Conservation (phyloP, 2,329 filamentous ascomycete species). For the Diaporthe caulivora region DNA sequence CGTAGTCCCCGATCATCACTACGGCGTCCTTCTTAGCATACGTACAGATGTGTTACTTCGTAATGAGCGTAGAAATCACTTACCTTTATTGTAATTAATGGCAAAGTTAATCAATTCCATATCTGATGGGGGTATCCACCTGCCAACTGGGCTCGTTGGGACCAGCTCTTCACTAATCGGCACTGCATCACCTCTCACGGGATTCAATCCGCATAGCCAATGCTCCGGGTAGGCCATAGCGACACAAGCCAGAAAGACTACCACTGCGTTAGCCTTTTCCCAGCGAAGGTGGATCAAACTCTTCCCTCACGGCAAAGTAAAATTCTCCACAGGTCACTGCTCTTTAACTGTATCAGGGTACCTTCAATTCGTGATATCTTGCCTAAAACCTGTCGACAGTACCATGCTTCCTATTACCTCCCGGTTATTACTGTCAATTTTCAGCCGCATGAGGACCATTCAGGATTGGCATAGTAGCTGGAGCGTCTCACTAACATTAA, state of each 20-base stretch:
- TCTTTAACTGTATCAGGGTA: neutral
- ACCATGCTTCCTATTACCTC: neutral
- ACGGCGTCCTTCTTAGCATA: neutral
- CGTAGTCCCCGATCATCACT: slow-evolving; percentile 16
- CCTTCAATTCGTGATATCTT: neutral
- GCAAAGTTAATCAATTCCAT: neutral
- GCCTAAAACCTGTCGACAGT: neutral
- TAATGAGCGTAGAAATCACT: neutral
- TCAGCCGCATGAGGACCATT: accelerated
- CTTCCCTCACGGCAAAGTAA: neutral
- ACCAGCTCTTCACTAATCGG: slow-evolving; percentile 11
- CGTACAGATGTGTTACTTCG: no score
- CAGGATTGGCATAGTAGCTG: neutral
- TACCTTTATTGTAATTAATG: slow-evolving; percentile 3
- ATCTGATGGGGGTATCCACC: neutral
- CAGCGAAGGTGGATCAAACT: accelerated
- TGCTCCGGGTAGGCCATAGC: neutral
- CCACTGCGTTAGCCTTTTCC: neutral
- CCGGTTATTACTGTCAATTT: neutral
- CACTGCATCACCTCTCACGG: neutral
- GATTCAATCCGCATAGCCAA: neutral
- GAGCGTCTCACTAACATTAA: neutral
- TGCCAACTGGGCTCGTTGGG: neutral
- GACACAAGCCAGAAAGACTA: slow-evolving; percentile 12
- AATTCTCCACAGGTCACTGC: slow-evolving; percentile 1